Conservation (phyloP, 345 rosid species). For the Cardamine chenopodiifolia region DNA sequence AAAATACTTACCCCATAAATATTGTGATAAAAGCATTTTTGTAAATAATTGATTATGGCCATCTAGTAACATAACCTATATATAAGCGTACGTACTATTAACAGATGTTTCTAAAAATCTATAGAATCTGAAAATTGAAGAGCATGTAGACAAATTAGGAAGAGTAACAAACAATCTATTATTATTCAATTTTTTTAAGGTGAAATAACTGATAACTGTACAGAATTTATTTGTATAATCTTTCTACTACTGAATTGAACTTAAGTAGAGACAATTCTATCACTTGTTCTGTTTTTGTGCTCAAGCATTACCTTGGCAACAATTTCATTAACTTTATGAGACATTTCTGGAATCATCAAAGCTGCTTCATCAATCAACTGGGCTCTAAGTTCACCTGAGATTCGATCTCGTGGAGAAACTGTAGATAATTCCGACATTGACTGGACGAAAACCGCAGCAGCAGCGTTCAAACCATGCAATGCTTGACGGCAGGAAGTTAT, state of each 20-base stretch:
- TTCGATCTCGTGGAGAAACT: slow-evolving; percentile 44
- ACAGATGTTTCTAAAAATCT: background rate
- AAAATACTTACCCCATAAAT: too few relatives aligned
- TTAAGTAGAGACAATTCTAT: background rate
- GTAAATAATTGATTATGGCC: too few relatives aligned
- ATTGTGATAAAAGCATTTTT: too few relatives aligned
- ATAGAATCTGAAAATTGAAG: background rate
- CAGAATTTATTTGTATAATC: slow-evolving; percentile 8
- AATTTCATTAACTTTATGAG: slow-evolving; percentile 50
- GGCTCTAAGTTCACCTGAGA: slow-evolving; percentile 42
- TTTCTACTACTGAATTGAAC: slow-evolving; percentile 8
- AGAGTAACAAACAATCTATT: slow-evolving; percentile 7
- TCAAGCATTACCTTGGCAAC: slow-evolving; percentile 43
- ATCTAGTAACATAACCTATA: too few relatives aligned
- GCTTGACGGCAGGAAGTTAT: slow-evolving; percentile 58
- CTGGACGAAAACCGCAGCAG: slow-evolving; percentile 47
- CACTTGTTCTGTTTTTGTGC: slow-evolving; percentile 25
- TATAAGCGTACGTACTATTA: background rate
- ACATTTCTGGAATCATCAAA: slow-evolving; percentile 52
- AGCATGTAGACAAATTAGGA: slow-evolving; percentile 3
- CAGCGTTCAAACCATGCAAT: slow-evolving; percentile 48
- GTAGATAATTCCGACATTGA: slow-evolving; percentile 49
- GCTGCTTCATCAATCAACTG: slow-evolving; percentile 52
- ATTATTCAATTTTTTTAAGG: slow-evolving; percentile 10
- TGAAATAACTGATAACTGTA: slow-evolving; percentile 19